Conservation (phyloP, 2,329 filamentous ascomycete species). For the Penicillium brevicompactum region DNA sequence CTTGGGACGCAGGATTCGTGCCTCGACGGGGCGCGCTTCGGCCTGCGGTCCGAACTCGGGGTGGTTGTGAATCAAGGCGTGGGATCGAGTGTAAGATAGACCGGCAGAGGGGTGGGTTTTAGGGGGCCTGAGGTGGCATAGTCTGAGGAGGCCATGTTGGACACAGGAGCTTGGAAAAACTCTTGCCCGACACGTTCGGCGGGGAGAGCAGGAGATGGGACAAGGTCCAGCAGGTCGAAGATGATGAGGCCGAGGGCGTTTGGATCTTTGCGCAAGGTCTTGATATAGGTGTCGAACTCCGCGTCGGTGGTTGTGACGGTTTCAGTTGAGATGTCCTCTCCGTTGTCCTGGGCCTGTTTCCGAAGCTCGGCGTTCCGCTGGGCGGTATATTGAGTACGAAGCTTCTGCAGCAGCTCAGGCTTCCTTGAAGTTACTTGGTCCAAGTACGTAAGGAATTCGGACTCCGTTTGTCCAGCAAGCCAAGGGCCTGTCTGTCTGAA, state of each 20-base stretch:
- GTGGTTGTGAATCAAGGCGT: constrained; percentile 60
- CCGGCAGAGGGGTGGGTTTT: constrained; percentile 68
- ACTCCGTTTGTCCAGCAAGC: constrained; percentile 57
- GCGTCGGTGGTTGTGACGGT: constrained; percentile 43
- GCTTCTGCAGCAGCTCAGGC: constrained; percentile 40
- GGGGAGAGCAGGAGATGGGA: constrained; percentile 45
- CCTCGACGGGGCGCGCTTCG: constrained; percentile 54
- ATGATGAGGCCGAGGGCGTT: constrained; percentile 56
- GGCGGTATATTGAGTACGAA: constrained; percentile 36
- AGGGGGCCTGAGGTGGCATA: constrained; percentile 55
- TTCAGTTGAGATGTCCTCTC: constrained; percentile 34
- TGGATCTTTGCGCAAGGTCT: constrained; percentile 45
- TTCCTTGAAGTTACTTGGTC: constrained; percentile 46
- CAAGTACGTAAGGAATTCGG: constrained; percentile 58
- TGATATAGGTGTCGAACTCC: constrained; percentile 50
- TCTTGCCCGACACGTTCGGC: constrained; percentile 35
- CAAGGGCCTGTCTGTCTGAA: constrained; percentile 64
- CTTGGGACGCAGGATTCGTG: constrained; percentile 58
- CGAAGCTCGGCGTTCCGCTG: constrained; percentile 39
- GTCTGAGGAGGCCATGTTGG: constrained; percentile 40
- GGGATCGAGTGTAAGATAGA: constrained; percentile 61
- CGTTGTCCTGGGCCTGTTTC: constrained; percentile 44
- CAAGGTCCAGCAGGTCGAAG: constrained; percentile 59
- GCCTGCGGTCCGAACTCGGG: constrained; percentile 62
- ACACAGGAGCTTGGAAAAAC: constrained; percentile 40